Conservation (phyloP, 2,329 filamentous ascomycete genomes). For the Fusarium albidum region DNA sequence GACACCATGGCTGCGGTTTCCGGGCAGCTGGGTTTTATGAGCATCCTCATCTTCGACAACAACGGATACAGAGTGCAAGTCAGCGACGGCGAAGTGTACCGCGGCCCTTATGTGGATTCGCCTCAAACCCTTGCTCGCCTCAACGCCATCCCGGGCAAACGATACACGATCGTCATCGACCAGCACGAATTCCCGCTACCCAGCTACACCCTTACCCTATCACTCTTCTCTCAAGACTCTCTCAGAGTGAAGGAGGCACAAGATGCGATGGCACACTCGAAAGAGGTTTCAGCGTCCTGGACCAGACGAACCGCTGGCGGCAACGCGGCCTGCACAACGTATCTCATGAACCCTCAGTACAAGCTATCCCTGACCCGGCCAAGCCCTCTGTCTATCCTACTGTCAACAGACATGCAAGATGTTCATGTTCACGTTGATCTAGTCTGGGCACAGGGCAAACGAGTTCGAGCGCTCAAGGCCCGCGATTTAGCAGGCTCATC, state of each 20-base stretch:
- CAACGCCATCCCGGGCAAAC: conserved; percentile 46
- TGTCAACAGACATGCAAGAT: conserved; percentile 72
- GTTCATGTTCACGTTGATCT: conserved; percentile 86
- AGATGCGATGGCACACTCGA: conserved; percentile 65
- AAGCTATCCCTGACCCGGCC: conserved; percentile 64
- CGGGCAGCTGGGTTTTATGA: conserved; percentile 80
- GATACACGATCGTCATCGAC: conserved; percentile 72
- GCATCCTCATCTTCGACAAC: conserved; percentile 80
- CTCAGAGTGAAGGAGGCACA: conserved; percentile 69
- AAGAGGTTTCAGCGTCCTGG: conserved; percentile 74
- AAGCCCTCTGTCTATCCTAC: conserved; percentile 74
- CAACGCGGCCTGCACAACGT: conserved; percentile 78
- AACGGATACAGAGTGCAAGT: conserved; percentile 77
- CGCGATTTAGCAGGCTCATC: conserved; percentile 84
- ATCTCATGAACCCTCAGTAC: conserved; percentile 90
- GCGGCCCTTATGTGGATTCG: conserved; percentile 90
- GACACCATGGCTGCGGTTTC: conserved; percentile 54
- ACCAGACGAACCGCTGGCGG: conserved; percentile 83
- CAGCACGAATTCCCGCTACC: conserved; percentile 79
- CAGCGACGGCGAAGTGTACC: conserved; percentile 74
- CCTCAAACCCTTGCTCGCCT: conserved; percentile 88
- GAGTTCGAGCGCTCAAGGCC: conserved; percentile 73
- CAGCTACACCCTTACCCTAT: conserved; percentile 85
- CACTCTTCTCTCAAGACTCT: conserved; percentile 75
- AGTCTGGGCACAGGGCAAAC: conserved; percentile 77